phyloP scores from a whole-genome alignment of 179 eudicot genomes.

The Amaranthus tricolor region DNA sequence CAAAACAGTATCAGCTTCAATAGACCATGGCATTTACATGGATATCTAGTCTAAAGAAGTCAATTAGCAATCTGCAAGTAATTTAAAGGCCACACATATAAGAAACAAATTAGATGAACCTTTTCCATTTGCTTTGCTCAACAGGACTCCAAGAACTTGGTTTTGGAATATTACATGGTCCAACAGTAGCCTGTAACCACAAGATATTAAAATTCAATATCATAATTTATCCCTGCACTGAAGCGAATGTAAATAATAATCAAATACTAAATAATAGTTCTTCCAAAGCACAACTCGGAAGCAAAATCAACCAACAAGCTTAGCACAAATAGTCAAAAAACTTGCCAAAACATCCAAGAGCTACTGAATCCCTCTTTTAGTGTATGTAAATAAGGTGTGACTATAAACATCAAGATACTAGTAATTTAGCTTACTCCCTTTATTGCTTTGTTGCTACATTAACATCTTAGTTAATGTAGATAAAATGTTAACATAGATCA shows the following conservation, averaged over 20 bases:
- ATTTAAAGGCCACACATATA: background rate
- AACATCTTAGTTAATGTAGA: too few relatives aligned
- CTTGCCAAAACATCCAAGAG: background rate
- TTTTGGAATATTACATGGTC: slow-evolving; percentile 80
- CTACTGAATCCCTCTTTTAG: background rate
- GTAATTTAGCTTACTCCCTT: background rate
- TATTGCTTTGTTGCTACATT: too few relatives aligned
- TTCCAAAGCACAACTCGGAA: background rate
- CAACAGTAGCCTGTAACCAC: slow-evolving; percentile 80
- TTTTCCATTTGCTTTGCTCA: slow-evolving; percentile 94
- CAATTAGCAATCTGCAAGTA: background rate
- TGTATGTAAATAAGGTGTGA: background rate
- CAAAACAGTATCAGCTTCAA: background rate
- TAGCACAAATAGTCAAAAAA: background rate
- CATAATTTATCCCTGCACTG: background rate
- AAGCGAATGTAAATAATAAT: background rate
- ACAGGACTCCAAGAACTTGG: slow-evolving; percentile 96
- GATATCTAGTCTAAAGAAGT: background rate
- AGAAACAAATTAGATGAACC: slow-evolving; percentile 43
- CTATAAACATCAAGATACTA: background rate
- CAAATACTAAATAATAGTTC: background rate
- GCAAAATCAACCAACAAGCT: background rate
- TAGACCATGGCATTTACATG: background rate
- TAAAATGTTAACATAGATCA: too few relatives aligned
- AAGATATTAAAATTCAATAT: slow-evolving; percentile 7